Base-by-base conservation (phyloP, 1,284 basidiomycete species). In the Ceratobasidium sp. region DNA sequence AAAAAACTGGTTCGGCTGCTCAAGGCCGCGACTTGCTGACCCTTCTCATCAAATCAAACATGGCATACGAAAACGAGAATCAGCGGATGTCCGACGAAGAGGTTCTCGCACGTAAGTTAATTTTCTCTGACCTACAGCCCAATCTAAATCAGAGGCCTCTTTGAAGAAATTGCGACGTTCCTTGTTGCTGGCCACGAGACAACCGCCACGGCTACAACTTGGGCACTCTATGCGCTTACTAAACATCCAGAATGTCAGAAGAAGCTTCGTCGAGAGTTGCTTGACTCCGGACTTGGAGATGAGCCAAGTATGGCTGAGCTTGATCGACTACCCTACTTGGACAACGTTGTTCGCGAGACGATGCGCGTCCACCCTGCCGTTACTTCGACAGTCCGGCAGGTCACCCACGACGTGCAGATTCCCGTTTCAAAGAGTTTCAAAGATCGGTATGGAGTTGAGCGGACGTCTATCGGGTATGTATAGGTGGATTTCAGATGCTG, bases 81-180 rank as follows among this genome's bases (percentile, higher is more conserved):
- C 91, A 93, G 80, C 86, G 88, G 56, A 84, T 96, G 86, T 87
- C 87, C 28, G 93, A 95, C 80, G 88, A 90, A 28, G 94, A 95
- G 80, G 91, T 95, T 4, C 78, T 86, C 59, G 86, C 86, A 3
- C 87, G 88, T 83, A 86, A 87, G 78, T 86, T 26, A 71, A 71
- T 42, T 86, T 86, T 0, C 86, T 4, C 33, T 4, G n/a, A n/a
- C 33, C 33, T 33, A 33, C 1, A 33, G 33, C 33, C 33, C 33
- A 33, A 33, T 48, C 46, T 48, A 48, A 48, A 17, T 48, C 1
- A 12, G 17, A 48, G 3, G 12, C 9, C 9, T 48, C 17, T 10
- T 17, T 33, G 6, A 12, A 74, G 70, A 74, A 33, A 74, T 79
- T n/a, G 69, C 79, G 1, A 80, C 78, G 20, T 80, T 80, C 65